Evolutionary conservation across 2,329 filamentous ascomycete species (phyloP), one percentile per base, ranked within the genome.

Genomic region (Talaromyces sp.): DNA sequence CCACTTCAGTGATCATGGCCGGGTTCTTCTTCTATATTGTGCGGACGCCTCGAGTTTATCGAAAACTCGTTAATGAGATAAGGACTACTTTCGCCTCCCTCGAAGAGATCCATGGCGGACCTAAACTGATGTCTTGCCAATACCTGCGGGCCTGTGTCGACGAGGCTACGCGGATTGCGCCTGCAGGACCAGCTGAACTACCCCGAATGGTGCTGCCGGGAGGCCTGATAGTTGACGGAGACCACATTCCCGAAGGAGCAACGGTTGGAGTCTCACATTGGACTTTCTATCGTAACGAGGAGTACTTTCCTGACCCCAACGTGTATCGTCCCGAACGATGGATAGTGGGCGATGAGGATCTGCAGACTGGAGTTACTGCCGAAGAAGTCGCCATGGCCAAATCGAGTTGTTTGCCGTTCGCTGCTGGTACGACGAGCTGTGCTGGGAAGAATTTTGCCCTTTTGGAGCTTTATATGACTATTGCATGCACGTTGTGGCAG

Each of bases 101-200:
- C 7, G 35, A 36, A 9, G 35, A 36, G 9, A 36, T 36, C 11
- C 35, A 9, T 9, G 11, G 7, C 7, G 35, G 35, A 9, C 35
- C 35, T 9, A 36, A n/a, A 9, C 35, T 36, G 6, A 36, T 9
- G 7, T 36, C 35, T 4, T 36, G 35, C 11, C 4, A 5, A 5
- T 36, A 9, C 13, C 11, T 36, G 11, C 35, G 61, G 8, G 62
- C 63, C 3, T 63, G 62, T 33, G 50, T 63, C 33, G 62, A 65
- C 35, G 63, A 65, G 39, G 62, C 62, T 1, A 52, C 63, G 21
- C 58, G 63, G 1, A n/a, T 63, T 5, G 56, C 57, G 3, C 62
- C 63, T 1, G 40, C 63, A 3, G 56, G 48, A 33, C 33, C 55
- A n/a, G 58, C 61, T 13, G 60, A 56, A 13, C 55, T 65, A 3